Conservation (phyloP, 2,329 filamentous ascomycete genomes). For the Incumbomyces delicatus region DNA sequence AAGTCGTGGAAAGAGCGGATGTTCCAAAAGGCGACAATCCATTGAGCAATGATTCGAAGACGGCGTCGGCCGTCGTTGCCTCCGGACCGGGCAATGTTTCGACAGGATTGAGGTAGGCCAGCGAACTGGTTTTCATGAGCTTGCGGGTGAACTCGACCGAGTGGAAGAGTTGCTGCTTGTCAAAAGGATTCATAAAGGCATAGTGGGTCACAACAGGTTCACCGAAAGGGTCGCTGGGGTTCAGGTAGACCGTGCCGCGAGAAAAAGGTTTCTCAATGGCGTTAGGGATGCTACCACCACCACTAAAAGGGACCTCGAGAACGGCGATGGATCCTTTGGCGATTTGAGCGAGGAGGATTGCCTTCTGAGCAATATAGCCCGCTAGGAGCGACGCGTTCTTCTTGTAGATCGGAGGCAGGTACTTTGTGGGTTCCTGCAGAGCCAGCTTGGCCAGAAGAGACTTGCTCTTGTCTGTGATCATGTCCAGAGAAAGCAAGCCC, state of each 20-base stretch:
- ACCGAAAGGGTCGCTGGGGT: slow-evolving; percentile 10
- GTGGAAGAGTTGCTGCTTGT: slow-evolving; percentile 8
- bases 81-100: slow-evolving; percentile 13
- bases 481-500: slow-evolving; percentile 11
- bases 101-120: slow-evolving; percentile 4
- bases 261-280: slow-evolving; percentile 16
- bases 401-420: slow-evolving; percentile 11
- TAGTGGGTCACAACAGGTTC: slow-evolving; percentile 14
- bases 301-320: slow-evolving; percentile 13
- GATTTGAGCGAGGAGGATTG: slow-evolving; percentile 12
- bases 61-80: slow-evolving; percentile 8
- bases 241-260: slow-evolving; percentile 15
- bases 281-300: slow-evolving; percentile 5
- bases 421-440: slow-evolving; percentile 1
- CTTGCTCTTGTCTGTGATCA: slow-evolving; percentile 9
- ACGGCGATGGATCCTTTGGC: slow-evolving; percentile 17
- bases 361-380: slow-evolving; percentile 15
- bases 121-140: slow-evolving; percentile 7
- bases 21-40: slow-evolving; percentile 1
- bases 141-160: slow-evolving; percentile 13
- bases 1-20: slow-evolving; percentile 6
- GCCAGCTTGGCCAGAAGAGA: slow-evolving; percentile 4
- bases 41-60: slow-evolving; percentile 9
- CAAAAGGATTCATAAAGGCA: slow-evolving; percentile 14
- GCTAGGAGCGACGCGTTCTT: slow-evolving; percentile 3